Percentiles rank a stretch among this genome's conserved stretches.
Conservation (phyloP, 441 rosid species). For the Populus hybrid region DNA sequence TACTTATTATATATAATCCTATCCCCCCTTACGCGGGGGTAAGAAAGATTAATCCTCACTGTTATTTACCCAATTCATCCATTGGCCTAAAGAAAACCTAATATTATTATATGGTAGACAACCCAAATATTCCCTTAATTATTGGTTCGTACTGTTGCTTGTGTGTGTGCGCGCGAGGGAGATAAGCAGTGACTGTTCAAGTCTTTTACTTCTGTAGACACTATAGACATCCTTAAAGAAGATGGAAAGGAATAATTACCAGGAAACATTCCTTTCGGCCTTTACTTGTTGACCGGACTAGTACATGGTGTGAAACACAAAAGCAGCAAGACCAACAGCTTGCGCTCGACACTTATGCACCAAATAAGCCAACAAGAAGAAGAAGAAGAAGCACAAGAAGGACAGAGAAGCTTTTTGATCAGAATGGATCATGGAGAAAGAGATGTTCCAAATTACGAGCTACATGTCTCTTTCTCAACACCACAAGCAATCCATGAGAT, state of each 20-base stretch:
- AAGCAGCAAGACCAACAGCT: neutral
- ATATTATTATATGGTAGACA: neutral
- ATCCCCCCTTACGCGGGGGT: neutral
- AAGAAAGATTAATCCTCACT: neutral
- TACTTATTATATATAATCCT: neutral
- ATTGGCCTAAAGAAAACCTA: neutral
- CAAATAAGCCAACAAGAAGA: neutral
- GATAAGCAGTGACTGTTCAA: conserved; percentile 6
- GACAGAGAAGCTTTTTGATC: neutral
- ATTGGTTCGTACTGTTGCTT: neutral
- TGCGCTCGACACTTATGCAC: neutral
- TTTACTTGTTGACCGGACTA: conserved; percentile 30
- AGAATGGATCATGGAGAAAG: conserved; percentile 49
- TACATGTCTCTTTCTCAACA: conserved; percentile 43
- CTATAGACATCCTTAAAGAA: conserved; percentile 12
- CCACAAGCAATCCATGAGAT: conserved; percentile 56
- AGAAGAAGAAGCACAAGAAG: neutral
- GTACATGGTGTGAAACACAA: conserved; percentile 23
- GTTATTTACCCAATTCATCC: neutral
- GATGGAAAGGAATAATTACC: conserved; percentile 23
- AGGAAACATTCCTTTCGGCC: conserved; percentile 26
- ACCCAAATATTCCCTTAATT: conserved; percentile 14
- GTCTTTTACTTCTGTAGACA: conserved; percentile 7
- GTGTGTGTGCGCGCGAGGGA: conserved; percentile 9
- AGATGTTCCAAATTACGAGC: conserved; percentile 47